These are phyloP conservation scores for Pseudogymnoascus sp. DNA, from an alignment of 2,329 filamentous ascomycete species.

Conservation along the genomic window DNA sequence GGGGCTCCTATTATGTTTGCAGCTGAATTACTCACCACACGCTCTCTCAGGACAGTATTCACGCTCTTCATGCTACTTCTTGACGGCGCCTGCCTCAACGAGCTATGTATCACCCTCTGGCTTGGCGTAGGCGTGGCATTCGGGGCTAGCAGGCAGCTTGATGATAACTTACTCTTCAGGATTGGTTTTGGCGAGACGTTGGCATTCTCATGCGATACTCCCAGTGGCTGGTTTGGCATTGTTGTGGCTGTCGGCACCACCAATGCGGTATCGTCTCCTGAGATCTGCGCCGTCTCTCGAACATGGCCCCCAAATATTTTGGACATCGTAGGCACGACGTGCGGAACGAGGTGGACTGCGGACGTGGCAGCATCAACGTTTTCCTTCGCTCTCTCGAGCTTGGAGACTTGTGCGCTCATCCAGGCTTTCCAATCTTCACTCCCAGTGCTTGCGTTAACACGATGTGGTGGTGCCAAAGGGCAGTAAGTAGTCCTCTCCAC, in stretches of 20 bases:
- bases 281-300: slow-evolving; percentile 44
- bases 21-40: not conserved
- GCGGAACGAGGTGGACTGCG: slow-evolving; percentile 18
- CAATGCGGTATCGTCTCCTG: slow-evolving; percentile 29
- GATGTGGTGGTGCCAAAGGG: slow-evolving; percentile 23
- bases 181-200: slow-evolving; percentile 20
- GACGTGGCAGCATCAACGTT: slow-evolving; percentile 12
- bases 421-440: slow-evolving; percentile 49
- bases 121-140: not conserved
- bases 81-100: not conserved
- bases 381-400: slow-evolving; percentile 33
- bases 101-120: not conserved
- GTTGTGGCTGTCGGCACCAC: slow-evolving; percentile 9
- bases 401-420: slow-evolving; percentile 46
- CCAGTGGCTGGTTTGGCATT: slow-evolving; percentile 21
- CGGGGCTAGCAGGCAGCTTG: slow-evolving; percentile 16
- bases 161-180: slow-evolving; percentile 22
- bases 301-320: slow-evolving; percentile 35
- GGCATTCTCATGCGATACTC: slow-evolving; percentile 18
- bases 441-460: slow-evolving; percentile 37
- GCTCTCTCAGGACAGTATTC: not conserved
- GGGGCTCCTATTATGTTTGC: not conserved
- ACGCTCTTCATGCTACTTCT: not conserved
- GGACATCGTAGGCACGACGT: slow-evolving; percentile 24
- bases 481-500: slow-evolving; percentile 27